Conservation (phyloP, 306 rosid genomes). For the Trichosanthes truncata region DNA sequence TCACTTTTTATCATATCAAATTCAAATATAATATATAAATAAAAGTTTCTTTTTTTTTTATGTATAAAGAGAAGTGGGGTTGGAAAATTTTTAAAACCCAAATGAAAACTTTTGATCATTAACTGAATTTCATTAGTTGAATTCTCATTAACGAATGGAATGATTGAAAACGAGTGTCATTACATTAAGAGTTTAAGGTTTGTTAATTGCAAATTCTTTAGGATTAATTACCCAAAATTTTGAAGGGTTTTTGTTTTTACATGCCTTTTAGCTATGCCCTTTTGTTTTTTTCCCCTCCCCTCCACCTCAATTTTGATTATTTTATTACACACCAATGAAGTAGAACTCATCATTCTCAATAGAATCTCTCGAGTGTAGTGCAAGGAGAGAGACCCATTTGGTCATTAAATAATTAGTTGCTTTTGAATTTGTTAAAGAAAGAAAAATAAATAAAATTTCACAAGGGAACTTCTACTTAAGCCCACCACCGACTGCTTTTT, state of each 20-base stretch:
- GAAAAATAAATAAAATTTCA: neutral
- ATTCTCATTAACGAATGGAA: neutral
- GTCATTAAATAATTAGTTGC: neutral
- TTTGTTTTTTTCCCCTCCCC: neutral
- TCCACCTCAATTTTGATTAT: neutral
- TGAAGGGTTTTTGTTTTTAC: neutral
- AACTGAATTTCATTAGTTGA: neutral
- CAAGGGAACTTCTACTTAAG: neutral
- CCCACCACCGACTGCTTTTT: too few relatives aligned
- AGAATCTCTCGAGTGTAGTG: constrained; percentile 11
- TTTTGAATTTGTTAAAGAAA: neutral
- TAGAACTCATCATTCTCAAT: neutral
- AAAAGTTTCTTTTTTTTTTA: neutral
- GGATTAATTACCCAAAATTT: neutral
- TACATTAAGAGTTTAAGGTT: neutral
- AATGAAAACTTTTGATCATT: neutral
- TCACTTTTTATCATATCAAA: neutral
- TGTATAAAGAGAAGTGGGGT: neutral
- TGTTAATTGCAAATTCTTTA: neutral
- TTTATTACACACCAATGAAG: neutral
- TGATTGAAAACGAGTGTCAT: neutral
- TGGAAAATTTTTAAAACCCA: neutral
- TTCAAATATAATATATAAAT: neutral
- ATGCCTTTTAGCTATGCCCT: neutral
- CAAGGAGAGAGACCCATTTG: neutral